Conservation (phyloP, 2,329 filamentous ascomycete species). For the Fusarium miscanthi region DNA sequence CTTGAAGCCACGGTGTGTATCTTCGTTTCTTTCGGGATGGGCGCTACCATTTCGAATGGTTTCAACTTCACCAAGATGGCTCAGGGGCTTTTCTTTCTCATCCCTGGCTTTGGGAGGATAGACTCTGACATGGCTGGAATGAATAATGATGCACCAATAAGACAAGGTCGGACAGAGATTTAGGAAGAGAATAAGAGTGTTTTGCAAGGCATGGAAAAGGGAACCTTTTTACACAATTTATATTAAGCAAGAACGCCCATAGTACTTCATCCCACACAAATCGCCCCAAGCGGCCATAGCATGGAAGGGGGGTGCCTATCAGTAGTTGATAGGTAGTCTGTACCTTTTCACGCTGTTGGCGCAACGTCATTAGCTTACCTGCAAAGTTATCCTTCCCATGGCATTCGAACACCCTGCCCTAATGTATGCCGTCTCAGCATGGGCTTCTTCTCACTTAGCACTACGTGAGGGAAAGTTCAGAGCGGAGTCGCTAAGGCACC, state of each 20-base stretch:
- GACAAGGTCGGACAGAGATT: neutral
- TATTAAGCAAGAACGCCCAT: neutral
- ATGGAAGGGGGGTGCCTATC: neutral
- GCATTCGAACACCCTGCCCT: conserved; percentile 36
- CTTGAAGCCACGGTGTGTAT: neutral
- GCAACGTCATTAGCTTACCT: neutral
- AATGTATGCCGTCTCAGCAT: conserved; percentile 35
- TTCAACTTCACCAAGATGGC: neutral
- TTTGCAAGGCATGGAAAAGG: neutral
- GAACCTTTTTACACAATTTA: neutral
- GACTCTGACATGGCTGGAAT: neutral
- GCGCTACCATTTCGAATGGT: neutral
- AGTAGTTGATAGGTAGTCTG: neutral
- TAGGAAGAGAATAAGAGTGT: neutral
- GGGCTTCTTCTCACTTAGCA: conserved; percentile 36
- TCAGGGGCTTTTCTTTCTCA: neutral
- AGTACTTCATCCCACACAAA: neutral
- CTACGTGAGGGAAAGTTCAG: conserved; percentile 25
- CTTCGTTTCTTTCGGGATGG: neutral
- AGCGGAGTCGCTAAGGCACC: conserved; percentile 25
- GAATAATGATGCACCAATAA: neutral
- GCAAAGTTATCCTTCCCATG: conserved; percentile 36
- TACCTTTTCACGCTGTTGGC: neutral
- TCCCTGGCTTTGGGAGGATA: too few species aligned
- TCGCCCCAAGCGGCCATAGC: neutral